Evolutionary conservation across 176 grass and related monocot species (phyloP), one percentile per base, ranked within the genome.

Genomic region (barley (Hordeum vulgare)): DNA sequence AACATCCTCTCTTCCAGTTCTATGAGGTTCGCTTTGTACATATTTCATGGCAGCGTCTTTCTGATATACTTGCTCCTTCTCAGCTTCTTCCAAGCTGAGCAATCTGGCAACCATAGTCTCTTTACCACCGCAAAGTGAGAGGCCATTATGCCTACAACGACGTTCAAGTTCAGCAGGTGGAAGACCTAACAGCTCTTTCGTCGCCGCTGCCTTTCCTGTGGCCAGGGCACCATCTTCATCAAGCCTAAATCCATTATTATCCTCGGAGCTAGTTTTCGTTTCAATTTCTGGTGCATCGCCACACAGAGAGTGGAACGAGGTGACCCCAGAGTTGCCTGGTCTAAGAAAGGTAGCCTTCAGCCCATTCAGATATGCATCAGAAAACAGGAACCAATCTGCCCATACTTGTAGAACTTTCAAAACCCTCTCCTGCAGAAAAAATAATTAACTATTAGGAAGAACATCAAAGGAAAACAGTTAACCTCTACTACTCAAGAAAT

Each of bases 351-450:
- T 96, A 75, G 88, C 88, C 64, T 94, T 87, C 67, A 99, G 29
- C 40, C 96, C 96, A 85, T 94, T 96, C 77, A 99, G 75, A 78
- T 92, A 99, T 87, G 91, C 93, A 89, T 99, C 96, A 18, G 96
- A 99, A 88, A 99, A 99, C 49, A 99, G 85, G 78, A 99, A 99
- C 96, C 96, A 99, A 75, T 99, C 96, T 61, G 89, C 93, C 96
- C 96, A 99, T 81, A 99, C 96, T 89, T 96, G 96, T 85, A 99
- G 81, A 81, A 99, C 96, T 82, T 99, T 99, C 78, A 92, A 42
- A 82, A 99, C 96, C 81, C 96, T 89, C 86, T 99, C 96, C 96
- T 99, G 75, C 59, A 82, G 53, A 86, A 82, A 18, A 80, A 72
- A 86, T 66, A 86, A 85, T 80, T 7, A 47, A 74, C 53, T 54